Percentiles rank a stretch among this genome's conserved stretches.
Evolutionary conservation across 495 filamentous ascomycete species (phyloP).

Genomic region (Cercophora samala): DNA sequence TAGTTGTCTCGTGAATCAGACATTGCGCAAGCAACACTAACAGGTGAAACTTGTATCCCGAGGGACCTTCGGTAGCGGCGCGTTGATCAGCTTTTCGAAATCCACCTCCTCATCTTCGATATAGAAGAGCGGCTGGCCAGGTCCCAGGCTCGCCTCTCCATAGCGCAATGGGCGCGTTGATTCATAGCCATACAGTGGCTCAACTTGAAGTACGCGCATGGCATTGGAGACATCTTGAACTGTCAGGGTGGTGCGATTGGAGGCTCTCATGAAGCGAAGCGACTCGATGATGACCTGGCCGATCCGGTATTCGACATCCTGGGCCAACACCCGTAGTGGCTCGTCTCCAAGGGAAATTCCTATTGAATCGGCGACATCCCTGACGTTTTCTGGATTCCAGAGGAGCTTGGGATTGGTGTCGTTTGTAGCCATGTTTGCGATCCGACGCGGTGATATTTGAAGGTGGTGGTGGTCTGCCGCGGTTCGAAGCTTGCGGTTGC

Average conservation of each 20-base stretch:
- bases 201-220: conserved; percentile 79
- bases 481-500: not conserved
- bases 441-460: not conserved
- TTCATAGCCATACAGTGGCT: conserved; percentile 94
- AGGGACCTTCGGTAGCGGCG: conserved; percentile 88
- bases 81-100: conserved; percentile 98
- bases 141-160: conserved; percentile 88
- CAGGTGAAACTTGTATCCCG: conserved; percentile 89
- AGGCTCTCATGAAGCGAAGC: conserved; percentile 89
- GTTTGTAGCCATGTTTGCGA: conserved; percentile 26
- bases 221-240: conserved; percentile 85
- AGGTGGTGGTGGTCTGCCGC: not conserved
- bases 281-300: conserved; percentile 89
- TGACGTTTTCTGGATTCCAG: conserved; percentile 95
- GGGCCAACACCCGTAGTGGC: conserved; percentile 75
- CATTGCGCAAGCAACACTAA: conserved; percentile 31
- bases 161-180: conserved; percentile 80
- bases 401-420: conserved; percentile 47
- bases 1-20: conserved; percentile 10
- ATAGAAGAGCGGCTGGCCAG: conserved; percentile 94
- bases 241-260: conserved; percentile 73
- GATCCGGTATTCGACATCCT: conserved; percentile 93
- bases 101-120: conserved; percentile 98
- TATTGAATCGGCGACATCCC: conserved; percentile 91
- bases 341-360: conserved; percentile 81